Conservation (phyloP, 2,329 filamentous ascomycete species). For the Grosmannia huntii region DNA sequence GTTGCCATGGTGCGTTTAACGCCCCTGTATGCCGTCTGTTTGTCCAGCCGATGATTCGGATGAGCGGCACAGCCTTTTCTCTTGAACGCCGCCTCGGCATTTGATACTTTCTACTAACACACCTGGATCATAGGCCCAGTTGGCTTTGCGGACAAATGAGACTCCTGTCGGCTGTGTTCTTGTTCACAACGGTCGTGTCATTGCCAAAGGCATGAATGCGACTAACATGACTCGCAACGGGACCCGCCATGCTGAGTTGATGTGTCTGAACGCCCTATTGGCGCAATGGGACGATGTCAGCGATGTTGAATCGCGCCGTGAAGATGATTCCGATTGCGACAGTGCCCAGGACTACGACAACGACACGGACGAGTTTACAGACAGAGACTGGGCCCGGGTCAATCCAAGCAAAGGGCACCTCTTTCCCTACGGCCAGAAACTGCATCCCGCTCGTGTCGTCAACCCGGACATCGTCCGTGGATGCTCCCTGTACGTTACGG, state of each 20-base stretch:
- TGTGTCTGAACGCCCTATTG: slow-evolving; percentile 56
- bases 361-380: slow-evolving; percentile 17
- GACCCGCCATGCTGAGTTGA: slow-evolving; percentile 89
- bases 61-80: neutral
- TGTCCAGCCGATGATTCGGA: neutral
- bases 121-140: slow-evolving; percentile 50
- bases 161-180: slow-evolving; percentile 95
- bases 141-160: slow-evolving; percentile 75
- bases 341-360: slow-evolving; percentile 18
- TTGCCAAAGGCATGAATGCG: slow-evolving; percentile 90
- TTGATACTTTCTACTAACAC: slow-evolving; percentile 6
- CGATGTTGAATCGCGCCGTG: slow-evolving; percentile 16
- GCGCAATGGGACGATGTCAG: slow-evolving; percentile 25
- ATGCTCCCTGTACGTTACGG: slow-evolving; percentile 81
- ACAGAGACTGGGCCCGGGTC: slow-evolving; percentile 36
- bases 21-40: neutral
- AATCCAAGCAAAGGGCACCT: slow-evolving; percentile 42
- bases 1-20: slow-evolving; percentile 59
- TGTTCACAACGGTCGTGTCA: slow-evolving; percentile 64
- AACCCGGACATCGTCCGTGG: slow-evolving; percentile 56
- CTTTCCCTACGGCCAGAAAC: slow-evolving; percentile 49
- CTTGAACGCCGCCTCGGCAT: neutral
- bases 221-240: slow-evolving; percentile 86
- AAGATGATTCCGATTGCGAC: slow-evolving; percentile 27
- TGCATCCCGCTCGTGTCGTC: slow-evolving; percentile 42